Evolutionary conservation across 2,329 filamentous ascomycete genomes (phyloP).

Genomic region (Colletotrichum liriopes): DNA sequence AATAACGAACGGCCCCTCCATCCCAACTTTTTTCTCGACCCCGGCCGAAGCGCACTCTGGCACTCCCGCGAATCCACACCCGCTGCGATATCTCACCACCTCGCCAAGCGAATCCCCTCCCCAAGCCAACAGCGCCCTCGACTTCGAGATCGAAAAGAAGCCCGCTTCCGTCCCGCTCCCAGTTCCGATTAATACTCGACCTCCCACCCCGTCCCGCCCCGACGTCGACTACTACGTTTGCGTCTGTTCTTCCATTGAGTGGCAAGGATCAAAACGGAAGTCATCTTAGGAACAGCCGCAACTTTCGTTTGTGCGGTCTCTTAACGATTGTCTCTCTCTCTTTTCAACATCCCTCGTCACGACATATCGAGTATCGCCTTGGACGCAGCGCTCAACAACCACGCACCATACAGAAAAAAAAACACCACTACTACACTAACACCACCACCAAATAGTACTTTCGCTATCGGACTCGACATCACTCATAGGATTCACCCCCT

Average conservation of each 20-base stretch:
- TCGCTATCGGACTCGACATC: conserved; percentile 17
- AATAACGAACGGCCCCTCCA: conserved; percentile 40
- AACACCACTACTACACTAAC: conserved; percentile 7
- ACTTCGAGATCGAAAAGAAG: conserved; percentile 18
- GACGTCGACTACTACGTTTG: not conserved
- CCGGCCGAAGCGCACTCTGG: conserved; percentile 5
- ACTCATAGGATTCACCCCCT: not conserved
- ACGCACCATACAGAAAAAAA: conserved; percentile 2
- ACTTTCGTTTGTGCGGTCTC: conserved; percentile 53
- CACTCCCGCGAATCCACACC: conserved; percentile 6
- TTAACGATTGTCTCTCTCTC: conserved; percentile 42
- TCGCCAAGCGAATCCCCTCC: conserved; percentile 12
- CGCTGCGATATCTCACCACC: conserved; percentile 1
- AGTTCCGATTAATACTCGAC: conserved; percentile 25
- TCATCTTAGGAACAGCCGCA: conserved; percentile 47
- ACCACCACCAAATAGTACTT: conserved; percentile 24
- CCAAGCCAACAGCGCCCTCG: not conserved
- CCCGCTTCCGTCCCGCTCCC: conserved; percentile 1
- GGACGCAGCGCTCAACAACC: conserved; percentile 32
- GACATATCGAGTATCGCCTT: conserved; percentile 49
- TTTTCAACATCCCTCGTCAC: conserved; percentile 42
- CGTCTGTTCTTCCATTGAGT: conserved; percentile 29
- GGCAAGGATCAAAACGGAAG: conserved; percentile 35
- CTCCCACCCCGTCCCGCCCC: conserved; percentile 3
- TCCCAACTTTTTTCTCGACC: conserved; percentile 7